phyloP scores from a whole-genome alignment of 2,329 filamentous ascomycete species.

The Massarina eburnea region DNA sequence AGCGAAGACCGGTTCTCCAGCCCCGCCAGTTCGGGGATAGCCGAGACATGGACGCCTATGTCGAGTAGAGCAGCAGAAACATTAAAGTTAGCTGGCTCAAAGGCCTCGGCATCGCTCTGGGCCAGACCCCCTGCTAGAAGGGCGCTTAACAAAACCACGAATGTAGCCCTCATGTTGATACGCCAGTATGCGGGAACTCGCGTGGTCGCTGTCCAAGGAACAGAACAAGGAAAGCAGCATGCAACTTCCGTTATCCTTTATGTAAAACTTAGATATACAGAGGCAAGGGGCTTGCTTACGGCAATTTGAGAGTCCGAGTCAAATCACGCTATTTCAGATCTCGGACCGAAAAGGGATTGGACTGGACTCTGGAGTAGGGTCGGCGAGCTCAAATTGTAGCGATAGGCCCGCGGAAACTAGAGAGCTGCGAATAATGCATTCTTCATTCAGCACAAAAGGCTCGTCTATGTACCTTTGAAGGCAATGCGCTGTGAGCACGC shows the following conservation, averaged over 20 bases:
- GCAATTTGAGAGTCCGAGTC: constrained; percentile 1
- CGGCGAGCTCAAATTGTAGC: no score
- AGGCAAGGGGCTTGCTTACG: background rate
- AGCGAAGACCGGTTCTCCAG: constrained; percentile 5
- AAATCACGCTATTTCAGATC: no score
- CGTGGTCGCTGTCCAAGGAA: background rate
- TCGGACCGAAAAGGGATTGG: no score
- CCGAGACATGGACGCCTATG: constrained; percentile 12
- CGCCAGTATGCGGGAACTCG: background rate
- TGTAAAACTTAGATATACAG: no score
- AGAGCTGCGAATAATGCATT: no score
- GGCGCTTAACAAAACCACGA: constrained; percentile 10
- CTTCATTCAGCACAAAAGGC: no score
- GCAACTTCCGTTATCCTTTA: background rate
- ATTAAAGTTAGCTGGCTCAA: constrained; percentile 11
- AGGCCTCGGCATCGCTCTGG: constrained; percentile 7
- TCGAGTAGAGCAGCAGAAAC: constrained; percentile 12
- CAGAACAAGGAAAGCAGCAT: background rate
- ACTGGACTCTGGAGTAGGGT: no score
- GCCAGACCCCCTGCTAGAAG: constrained; percentile 12
- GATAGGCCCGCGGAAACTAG: no score
- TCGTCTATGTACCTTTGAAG: no score
- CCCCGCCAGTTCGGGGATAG: constrained; percentile 8
- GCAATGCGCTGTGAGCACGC: no score
- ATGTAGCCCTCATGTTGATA: constrained; percentile 11